A percentile compares a stretch with the other conserved stretches of the same genome.
phyloP scores from a whole-genome alignment of 345 rosid genomes.

The Murraya koenigii region DNA sequence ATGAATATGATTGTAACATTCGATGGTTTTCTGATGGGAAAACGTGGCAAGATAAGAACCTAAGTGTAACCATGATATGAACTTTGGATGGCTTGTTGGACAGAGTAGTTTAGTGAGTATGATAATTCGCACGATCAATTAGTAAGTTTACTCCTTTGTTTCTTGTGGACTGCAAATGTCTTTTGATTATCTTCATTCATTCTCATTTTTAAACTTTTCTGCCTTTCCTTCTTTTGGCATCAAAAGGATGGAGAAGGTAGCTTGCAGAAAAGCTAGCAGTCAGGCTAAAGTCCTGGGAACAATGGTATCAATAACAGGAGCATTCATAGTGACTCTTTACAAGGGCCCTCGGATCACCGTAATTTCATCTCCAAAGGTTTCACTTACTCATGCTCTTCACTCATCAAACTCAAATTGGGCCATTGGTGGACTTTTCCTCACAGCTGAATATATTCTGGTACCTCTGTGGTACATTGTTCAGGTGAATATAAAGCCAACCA shows the following conservation, averaged over 20 bases:
- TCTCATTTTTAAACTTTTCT: neutral
- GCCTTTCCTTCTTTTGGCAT: neutral
- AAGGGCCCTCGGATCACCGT: conserved; percentile 60
- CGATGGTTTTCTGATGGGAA: neutral
- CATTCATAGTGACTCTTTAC: conserved; percentile 71
- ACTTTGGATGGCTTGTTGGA: no score
- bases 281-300: conserved; percentile 84
- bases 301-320: conserved; percentile 69
- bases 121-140: no score
- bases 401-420: conserved; percentile 60
- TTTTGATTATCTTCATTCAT: neutral
- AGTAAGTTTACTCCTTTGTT: no score
- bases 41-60: no score
- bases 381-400: conserved; percentile 27
- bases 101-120: no score
- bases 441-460: conserved; percentile 59
- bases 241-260: conserved; percentile 72
- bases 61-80: no score
- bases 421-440: conserved; percentile 65
- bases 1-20: neutral
- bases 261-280: conserved; percentile 52
- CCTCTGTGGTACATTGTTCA: conserved; percentile 91
- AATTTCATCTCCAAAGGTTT: conserved; percentile 29
- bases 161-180: neutral
- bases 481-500: conserved; percentile 29